Evolutionary conservation across 371 early-diverging fungal species (phyloP), one percentile per base, ranked within the genome.

Genomic region (Mucor indicus): DNA sequence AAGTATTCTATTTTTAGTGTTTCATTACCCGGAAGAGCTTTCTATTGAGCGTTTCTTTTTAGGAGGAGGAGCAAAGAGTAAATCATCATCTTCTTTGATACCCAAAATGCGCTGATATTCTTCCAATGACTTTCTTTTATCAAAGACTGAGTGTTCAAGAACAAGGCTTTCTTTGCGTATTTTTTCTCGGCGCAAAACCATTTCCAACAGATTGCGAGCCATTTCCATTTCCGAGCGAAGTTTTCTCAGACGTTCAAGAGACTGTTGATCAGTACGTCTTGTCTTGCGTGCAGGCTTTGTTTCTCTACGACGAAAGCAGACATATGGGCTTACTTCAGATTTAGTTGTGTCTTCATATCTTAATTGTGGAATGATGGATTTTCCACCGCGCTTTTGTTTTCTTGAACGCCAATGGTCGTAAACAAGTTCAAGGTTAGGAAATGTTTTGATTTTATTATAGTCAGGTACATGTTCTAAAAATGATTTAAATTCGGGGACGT

Each of bases 271-370:
- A 15, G 87, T 85, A n/a, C 93, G 86, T 40, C 96, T 70, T 7
- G 94, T 90, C 60, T 95, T 95, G 23, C 98, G 89, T 10, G 86
- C 56, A 4, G 84, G 83, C 57, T 89, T 90, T 42, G 92, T 81
- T 63, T 97, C 98, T 24, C 98, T 83, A 36, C 91, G 85, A 41
- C 98, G 89, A 76, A 98, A 98, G 58, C 98, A 98, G n/a, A 95
- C 85, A 62, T 94, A 98, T 0, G 98, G 95, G 60, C 96, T 93
- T 27, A 78, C 68, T 48, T 93, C 95, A 22, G 84, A 72, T 43
- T 83, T 82, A 6, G 44, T 11, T 3, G 66, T 41, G 24, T 77
- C 75, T 50, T 89, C 89, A 46, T 60, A 68, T 68, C 75, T 85
- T 30, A 91, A 56, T 13, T 57, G 56, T 21, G 92, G 83, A 22